Evolutionary conservation across 352 stramenopile genomes (phyloP), one percentile per base, ranked within the genome.

Genomic region (Globisporangium takayamanum): DNA sequence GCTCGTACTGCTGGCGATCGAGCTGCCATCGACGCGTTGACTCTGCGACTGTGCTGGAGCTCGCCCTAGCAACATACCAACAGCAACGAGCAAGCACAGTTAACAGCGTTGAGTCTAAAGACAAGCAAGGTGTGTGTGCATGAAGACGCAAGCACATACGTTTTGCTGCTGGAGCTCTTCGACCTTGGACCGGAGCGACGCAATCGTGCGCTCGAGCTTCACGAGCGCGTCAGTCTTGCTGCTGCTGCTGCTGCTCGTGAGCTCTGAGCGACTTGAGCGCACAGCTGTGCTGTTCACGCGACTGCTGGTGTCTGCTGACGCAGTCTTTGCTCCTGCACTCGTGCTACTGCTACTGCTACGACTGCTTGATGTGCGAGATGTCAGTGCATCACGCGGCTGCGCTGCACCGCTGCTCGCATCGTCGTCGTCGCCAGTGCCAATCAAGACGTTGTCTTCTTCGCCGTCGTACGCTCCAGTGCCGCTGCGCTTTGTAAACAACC

Each of bases 121-220:
- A 3, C 22, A 41, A 20, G 25, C 56, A 2, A 12, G 16, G 51
- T 30, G 8, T 7, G 11, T 49, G 55, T n/a, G 16, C 49, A 39
- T 5, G 8, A 48, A 3, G 28, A 6, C 2, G 28, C 28, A 33
- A 33, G 18, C 33, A 68, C 76, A 65, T 83, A 88, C 80, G 73
- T 91, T 91, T 61, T 87, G 82, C 53, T 82, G 79, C 52, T 88
- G 74, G 3, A 88, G 64, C 56, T 88, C 78, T 64, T 91, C 78
- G 6, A 88, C 54, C 59, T 87, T 91, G 33, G 58, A 45, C 6
- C 81, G 76, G 0, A 91, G 67, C 18, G 71, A 72, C 25, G 62
- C 66, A 39, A 87, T 74, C 5, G 78, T 85, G n/a, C 62, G 73
- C 53, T 91, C 78, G 18, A 91, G 62, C 59, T 87, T 87, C 16